phyloP scores from a whole-genome alignment of 1,139 yeast species.

The Kluyveromyces sp. region DNA sequence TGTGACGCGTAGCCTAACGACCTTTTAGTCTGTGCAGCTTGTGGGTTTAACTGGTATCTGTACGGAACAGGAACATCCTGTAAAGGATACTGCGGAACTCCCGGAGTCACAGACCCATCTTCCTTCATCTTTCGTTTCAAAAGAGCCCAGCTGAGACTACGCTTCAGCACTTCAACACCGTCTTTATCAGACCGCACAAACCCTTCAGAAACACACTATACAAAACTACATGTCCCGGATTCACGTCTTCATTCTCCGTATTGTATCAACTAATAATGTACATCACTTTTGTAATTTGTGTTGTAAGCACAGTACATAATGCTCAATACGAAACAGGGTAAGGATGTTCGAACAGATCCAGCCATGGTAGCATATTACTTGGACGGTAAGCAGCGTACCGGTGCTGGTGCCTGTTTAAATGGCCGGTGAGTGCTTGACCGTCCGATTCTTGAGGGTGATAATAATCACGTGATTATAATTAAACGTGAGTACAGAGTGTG shows the following conservation, averaged over 20 bases:
- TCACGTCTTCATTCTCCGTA: background rate
- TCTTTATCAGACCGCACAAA: no score
- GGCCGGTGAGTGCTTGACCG: no score
- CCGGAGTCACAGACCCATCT: slow-evolving; percentile 1
- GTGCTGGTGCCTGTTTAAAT: no score
- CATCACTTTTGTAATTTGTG: background rate
- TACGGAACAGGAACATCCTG: slow-evolving; percentile 16
- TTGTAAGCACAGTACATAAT: background rate
- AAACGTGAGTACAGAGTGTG: no score
- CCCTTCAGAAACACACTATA: background rate
- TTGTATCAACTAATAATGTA: background rate
- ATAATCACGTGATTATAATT: no score
- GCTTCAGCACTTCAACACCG: no score
- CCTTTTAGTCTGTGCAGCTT: background rate
- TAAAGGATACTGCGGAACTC: slow-evolving; percentile 15
- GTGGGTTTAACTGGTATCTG: slow-evolving; percentile 12
- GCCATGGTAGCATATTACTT: background rate
- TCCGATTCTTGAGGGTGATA: no score
- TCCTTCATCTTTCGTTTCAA: background rate
- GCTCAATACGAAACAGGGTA: background rate
- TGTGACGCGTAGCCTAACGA: slow-evolving; percentile 4
- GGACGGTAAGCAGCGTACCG: no score
- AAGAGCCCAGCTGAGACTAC: background rate
- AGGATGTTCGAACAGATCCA: background rate
- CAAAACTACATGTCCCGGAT: no score